Evolutionary conservation across 176 grass and related monocot genomes (phyloP).

Genomic region (Chrysopogon serrulatus): DNA sequence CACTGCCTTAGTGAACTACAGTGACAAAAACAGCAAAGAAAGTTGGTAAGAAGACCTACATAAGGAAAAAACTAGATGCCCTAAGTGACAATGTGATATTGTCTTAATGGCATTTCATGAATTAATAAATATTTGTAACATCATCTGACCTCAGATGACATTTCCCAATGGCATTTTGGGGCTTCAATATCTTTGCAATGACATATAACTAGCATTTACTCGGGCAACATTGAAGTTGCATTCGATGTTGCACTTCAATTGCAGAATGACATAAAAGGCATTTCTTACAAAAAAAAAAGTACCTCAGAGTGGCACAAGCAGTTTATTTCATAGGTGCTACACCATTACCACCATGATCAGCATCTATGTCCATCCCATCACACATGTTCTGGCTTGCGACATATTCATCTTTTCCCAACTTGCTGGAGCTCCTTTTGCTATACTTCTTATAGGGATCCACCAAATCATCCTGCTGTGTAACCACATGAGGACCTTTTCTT

Average conservation of each 20-base stretch:
- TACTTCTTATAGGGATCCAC: slow-evolving; percentile 52
- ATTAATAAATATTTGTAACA: background rate
- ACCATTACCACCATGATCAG: slow-evolving; percentile 2
- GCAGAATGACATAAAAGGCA: background rate
- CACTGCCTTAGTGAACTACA: background rate
- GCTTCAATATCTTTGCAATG: background rate
- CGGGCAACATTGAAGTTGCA: background rate
- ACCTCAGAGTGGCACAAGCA: slow-evolving; percentile 17
- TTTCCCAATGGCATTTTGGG: slow-evolving; percentile 6
- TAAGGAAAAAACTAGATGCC: background rate
- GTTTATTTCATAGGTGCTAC: slow-evolving; percentile 21
- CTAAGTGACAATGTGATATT: background rate
- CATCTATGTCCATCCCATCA: slow-evolving; percentile 8
- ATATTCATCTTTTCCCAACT: slow-evolving; percentile 12
- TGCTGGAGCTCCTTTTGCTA: slow-evolving; percentile 34
- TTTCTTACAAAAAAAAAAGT: background rate
- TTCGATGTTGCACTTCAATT: background rate
- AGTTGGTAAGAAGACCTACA: no score
- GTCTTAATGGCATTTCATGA: background rate
- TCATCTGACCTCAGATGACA: background rate
- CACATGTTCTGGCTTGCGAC: background rate
- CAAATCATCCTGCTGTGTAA: background rate
- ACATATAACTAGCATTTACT: background rate
- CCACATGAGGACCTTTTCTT: slow-evolving; percentile 12
- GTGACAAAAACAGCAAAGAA: background rate